Conservation (phyloP, 768 basidiomycete genomes). For the Russula brevipes region DNA sequence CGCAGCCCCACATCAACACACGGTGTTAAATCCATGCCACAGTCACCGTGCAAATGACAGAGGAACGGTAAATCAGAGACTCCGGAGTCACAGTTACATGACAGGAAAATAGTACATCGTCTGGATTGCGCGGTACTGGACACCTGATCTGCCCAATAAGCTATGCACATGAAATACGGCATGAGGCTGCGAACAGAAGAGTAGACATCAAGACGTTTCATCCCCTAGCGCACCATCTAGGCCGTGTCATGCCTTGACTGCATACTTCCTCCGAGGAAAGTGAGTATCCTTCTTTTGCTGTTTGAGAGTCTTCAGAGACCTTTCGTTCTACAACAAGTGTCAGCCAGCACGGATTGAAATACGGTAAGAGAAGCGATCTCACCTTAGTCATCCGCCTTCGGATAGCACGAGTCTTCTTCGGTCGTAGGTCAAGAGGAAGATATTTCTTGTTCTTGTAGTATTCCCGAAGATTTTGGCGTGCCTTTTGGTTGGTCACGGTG, state of each 20-base stretch:
- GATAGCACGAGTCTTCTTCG: slow-evolving; percentile 98
- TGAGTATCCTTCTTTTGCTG: slow-evolving; percentile 92
- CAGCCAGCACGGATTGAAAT: slow-evolving; percentile 5
- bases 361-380: slow-evolving; percentile 27
- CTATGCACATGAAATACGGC: slow-evolving; percentile 13
- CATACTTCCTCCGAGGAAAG: slow-evolving; percentile 92
- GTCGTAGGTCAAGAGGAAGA: slow-evolving; percentile 93
- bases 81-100: background rate
- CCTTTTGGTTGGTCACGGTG: slow-evolving; percentile 98
- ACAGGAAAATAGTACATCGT: slow-evolving; percentile 1
- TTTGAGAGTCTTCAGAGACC: slow-evolving; percentile 81
- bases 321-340: slow-evolving; percentile 62
- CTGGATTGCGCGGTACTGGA: slow-evolving; percentile 5
- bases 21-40: background rate
- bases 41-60: background rate
- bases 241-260: slow-evolving; percentile 75
- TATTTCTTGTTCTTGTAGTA: slow-evolving; percentile 98
- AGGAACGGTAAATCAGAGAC: background rate
- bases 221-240: slow-evolving; percentile 23
- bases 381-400: slow-evolving; percentile 91
- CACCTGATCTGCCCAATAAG: slow-evolving; percentile 3
- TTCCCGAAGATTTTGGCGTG: slow-evolving; percentile 92
- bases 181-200: slow-evolving; percentile 33
- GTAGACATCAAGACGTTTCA: slow-evolving; percentile 31
- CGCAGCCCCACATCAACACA: background rate